Base-by-base conservation (phyloP, 176 grass and related monocot species). In the Zea luxurians region DNA sequence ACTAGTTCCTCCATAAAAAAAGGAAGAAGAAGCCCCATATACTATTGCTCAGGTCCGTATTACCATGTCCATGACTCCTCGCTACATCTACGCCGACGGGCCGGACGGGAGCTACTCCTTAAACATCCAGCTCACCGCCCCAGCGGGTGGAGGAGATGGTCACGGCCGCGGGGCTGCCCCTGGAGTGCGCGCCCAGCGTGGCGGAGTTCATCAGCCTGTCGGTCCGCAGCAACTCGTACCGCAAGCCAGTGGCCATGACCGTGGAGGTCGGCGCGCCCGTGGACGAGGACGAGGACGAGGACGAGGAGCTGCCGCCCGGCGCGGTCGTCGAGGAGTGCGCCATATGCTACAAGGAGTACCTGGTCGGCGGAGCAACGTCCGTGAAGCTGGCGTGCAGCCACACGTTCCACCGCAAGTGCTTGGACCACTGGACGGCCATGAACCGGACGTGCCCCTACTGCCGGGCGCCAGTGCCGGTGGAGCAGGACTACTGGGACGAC, bases 361-460 rank as follows among this genome's bases (percentile, higher is more conserved):
- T 67, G 47, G 17, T 43, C 13, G 62, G 76, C 17, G 36, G 37
- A n/a, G 36, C 2, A 2, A 50, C 12, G 34, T 8, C 35, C 55
- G 6, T 38, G 16, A 18, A 9, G 15, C 65, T 49, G 55, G 3
- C 34, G 55, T 81, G 78, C 78, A 12, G 27, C 16, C 78, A 81
- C 67, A 2, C 4, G 34, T 71, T 71, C 68, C 78, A 81, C 42
- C 44, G 44, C 4, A 21, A 2, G 6, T 81, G 55, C 68, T 1
- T 72, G 20, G 40, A 80, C 13, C 9, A 4, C 40, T 70, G 78
- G 78, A 37, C 54, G 13, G 15, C 2, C 5, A 8, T 3, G 20
- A 59, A 16, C 0, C 8, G 45, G 61, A 50, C 45, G 1, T 50
- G 75, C 15, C 75, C 75, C 15, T 65, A 38, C 75, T 66, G 35